Evolutionary conservation across 225 moss, liverwort and hornwort species (phyloP).

Genomic region (Thuidium tamariscinum): DNA sequence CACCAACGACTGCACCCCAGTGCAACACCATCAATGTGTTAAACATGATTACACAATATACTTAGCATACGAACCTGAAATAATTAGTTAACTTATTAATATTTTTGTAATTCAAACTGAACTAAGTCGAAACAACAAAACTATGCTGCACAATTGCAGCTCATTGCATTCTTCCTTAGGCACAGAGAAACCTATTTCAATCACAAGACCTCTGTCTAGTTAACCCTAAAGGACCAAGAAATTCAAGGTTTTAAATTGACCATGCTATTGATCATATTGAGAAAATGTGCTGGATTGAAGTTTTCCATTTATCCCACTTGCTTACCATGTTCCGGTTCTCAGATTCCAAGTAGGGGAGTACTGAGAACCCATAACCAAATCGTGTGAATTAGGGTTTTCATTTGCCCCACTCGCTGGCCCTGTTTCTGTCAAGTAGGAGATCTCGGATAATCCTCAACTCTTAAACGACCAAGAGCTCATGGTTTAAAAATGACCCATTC

Average conservation of each 20-base stretch:
- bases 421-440: background rate
- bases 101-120: background rate
- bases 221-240: background rate
- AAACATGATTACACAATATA: background rate
- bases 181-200: background rate
- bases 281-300: background rate
- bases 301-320: background rate
- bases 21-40: background rate
- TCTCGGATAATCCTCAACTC: background rate
- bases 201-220: background rate
- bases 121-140: background rate
- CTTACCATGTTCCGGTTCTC: background rate
- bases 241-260: background rate
- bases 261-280: background rate
- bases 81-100: background rate
- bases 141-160: background rate
- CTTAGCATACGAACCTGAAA: background rate
- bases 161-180: background rate
- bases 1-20: conserved; percentile 8
- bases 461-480: background rate
- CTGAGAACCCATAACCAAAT: background rate
- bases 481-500: background rate
- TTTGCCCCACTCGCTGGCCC: background rate
- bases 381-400: background rate
- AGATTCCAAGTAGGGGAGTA: background rate